These are phyloP conservation scores for Xerocomus alliaceus DNA, from an alignment of 1,284 basidiomycete genomes.

Conservation along the genomic window DNA sequence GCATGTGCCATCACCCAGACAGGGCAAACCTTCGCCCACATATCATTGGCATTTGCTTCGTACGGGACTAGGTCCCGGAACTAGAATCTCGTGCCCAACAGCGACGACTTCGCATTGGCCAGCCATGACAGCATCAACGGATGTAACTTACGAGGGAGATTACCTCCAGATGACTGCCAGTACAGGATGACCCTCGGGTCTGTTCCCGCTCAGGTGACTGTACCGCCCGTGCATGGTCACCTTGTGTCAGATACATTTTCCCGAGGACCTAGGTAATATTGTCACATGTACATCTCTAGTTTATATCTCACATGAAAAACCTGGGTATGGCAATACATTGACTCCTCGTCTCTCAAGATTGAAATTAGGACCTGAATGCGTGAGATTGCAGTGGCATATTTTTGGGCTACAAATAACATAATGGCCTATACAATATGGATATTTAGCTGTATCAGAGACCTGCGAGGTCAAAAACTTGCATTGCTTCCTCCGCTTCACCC, in stretches of 20 bases:
- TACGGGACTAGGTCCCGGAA: too few relatives aligned
- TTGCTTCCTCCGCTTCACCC: background rate
- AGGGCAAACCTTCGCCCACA: too few relatives aligned
- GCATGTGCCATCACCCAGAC: too few relatives aligned
- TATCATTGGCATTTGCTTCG: too few relatives aligned
- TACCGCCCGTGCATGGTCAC: background rate
- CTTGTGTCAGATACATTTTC: background rate
- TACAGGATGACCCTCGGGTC: background rate
- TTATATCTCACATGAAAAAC: background rate
- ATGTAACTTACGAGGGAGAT: background rate
- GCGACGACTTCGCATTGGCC: too few relatives aligned
- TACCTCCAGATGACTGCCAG: background rate
- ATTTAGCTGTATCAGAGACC: background rate
- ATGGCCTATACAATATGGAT: background rate
- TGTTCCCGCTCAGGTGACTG: background rate
- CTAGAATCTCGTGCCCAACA: too few relatives aligned
- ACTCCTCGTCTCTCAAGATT: background rate
- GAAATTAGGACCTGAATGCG: background rate
- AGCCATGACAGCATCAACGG: background rate
- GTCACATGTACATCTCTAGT: too few relatives aligned
- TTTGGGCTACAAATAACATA: slow-evolving; percentile 1
- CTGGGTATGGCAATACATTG: background rate
- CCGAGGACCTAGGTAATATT: background rate
- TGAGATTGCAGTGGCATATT: background rate
- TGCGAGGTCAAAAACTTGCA: background rate